Evolutionary conservation across 1,139 yeast species (phyloP), one percentile per base, ranked within the genome.

Genomic region (Blastobotrys niveus): DNA sequence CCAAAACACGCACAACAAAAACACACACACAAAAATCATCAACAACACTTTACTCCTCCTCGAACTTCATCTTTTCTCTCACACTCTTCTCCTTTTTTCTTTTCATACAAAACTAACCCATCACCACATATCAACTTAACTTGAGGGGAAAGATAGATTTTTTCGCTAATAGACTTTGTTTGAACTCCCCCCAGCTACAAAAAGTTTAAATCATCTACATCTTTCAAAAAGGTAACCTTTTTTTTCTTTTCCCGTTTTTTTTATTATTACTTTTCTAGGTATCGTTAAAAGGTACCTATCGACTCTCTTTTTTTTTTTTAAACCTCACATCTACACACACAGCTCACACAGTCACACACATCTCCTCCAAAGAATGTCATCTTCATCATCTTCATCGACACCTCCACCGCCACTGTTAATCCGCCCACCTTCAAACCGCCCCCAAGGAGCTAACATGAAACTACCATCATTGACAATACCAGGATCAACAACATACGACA

Each of bases 381-480:
- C 15, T 5, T 20, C 38, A 5, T 22, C 38, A n/a, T 31, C 34
- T 5, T 25, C 39, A 14, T 25, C n/a, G 20, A 14, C 27, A 34
- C 6, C 22, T n/a, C 24, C 38, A 3, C 38, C 38, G 18, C 38
- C 38, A 3, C 22, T 26, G 15, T 27, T 37, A 26, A 37, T 37
- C 27, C 18, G 32, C 15, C 33, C 34, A n/a, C 40, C 40, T 4
- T 9, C 22, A 14, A 17, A 34, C 10, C 38, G 21, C n/a, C 29
- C 39, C 17, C 48, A 49, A 36, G 51, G 56, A 43, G 54, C 63
- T 2, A 58, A 62, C 9, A 51, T 62, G 43, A 63, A 60, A 39
- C 59, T 64, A n/a, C 64, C 66, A 12, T 52, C 63, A n/a, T 50
- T 62, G 22, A 46, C 57, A 8, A 61, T 62, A 8, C 60, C 60